These are phyloP conservation scores for Porcisia hertigi DNA, from an alignment of 208 protist species.

Conservation along the genomic window DNA sequence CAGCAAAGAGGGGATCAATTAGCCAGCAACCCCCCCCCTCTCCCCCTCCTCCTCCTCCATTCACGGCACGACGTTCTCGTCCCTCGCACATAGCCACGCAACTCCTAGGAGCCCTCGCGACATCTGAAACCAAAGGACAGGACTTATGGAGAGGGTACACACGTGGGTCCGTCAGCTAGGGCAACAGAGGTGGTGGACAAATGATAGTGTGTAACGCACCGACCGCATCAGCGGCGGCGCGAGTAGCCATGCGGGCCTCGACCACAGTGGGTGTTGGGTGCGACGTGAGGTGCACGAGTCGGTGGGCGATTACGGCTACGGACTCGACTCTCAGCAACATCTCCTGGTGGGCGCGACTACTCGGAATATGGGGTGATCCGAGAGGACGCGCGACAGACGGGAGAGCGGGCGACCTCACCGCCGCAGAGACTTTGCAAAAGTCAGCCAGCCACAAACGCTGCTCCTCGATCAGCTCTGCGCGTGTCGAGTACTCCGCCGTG, in stretches of 20 bases:
- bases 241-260: conserved; percentile 6
- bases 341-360: background rate
- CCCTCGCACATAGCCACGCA: background rate
- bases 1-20: background rate
- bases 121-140: background rate
- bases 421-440: background rate
- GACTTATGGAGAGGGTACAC: too few relatives aligned
- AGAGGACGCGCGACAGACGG: background rate
- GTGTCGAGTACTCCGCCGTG: background rate
- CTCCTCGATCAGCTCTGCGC: conserved; percentile 2
- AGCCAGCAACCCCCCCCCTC: too few relatives aligned
- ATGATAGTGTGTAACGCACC: background rate
- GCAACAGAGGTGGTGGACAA: background rate
- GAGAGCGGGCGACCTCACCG: background rate
- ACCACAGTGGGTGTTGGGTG: background rate
- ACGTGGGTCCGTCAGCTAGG: background rate
- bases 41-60: background rate
- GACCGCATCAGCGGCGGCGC: background rate
- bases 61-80: background rate
- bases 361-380: background rate
- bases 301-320: background rate
- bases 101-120: background rate
- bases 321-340: background rate
- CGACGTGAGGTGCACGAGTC: conserved; percentile 7
- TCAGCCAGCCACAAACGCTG: background rate